Evolutionary conservation across 176 grass and related monocot species (phyloP).

Genomic region (Ampelocalamus luodianensis): DNA sequence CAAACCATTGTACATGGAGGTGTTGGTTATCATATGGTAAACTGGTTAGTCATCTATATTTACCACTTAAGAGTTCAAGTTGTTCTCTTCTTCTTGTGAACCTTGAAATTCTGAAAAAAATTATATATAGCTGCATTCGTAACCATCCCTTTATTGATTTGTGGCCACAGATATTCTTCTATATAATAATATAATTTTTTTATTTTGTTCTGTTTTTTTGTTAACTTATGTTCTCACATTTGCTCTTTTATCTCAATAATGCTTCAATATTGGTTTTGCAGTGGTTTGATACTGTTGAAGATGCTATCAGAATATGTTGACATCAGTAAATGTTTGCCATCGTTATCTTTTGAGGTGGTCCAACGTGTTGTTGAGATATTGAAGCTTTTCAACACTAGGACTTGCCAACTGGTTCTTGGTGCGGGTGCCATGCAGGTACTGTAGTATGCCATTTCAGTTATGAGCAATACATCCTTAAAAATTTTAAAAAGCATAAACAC

Average conservation of each 20-base stretch:
- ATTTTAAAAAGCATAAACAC: not conserved
- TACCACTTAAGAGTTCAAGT: constrained; percentile 34
- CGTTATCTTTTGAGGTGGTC: constrained; percentile 92
- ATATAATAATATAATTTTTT: constrained; percentile 16
- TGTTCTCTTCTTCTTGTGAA: constrained; percentile 14
- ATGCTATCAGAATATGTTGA: constrained; percentile 98
- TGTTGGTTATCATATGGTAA: constrained; percentile 99
- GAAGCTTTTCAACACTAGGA: constrained; percentile 96
- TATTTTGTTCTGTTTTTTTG: constrained; percentile 25
- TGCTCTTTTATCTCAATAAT: constrained; percentile 23
- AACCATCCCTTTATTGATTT: constrained; percentile 27
- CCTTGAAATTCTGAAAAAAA: constrained; percentile 5
- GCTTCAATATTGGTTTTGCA: constrained; percentile 51
- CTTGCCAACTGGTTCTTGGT: constrained; percentile 97
- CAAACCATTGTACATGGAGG: constrained; percentile 85
- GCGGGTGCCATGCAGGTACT: constrained; percentile 99
- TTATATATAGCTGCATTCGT: constrained; percentile 13
- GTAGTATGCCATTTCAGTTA: not conserved
- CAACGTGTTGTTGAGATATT: constrained; percentile 96
- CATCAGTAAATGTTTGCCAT: constrained; percentile 96
- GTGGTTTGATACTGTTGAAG: constrained; percentile 96
- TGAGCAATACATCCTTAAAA: not conserved
- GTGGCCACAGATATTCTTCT: not conserved
- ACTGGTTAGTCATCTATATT: constrained; percentile 89
- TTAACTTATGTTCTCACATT: not conserved